Evolutionary conservation across 345 rosid species (phyloP).

Genomic region (Odontarrhena argentea): DNA sequence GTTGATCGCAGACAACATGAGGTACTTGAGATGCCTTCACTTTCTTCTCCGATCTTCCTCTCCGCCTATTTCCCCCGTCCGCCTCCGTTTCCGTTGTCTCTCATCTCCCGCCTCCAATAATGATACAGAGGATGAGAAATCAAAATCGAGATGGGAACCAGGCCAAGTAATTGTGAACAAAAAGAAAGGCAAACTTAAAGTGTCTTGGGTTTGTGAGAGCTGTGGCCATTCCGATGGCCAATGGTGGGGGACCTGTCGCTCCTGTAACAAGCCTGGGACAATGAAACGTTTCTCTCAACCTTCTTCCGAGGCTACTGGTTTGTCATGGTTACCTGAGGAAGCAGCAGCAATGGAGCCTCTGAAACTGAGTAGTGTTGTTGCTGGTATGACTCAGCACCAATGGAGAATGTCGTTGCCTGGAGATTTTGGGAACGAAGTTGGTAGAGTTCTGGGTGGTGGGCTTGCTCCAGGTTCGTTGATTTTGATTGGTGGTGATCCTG

Average conservation of each 20-base stretch:
- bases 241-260: constrained; percentile 91
- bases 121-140: constrained; percentile 20
- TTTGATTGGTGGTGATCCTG: constrained; percentile 94
- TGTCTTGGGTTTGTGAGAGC: constrained; percentile 64
- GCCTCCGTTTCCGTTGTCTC: constrained; percentile 27
- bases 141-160: constrained; percentile 28
- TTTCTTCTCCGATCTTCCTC: constrained; percentile 30
- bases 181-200: constrained; percentile 54
- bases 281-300: constrained; percentile 50
- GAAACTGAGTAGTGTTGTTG: constrained; percentile 60
- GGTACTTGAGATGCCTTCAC: constrained; percentile 34
- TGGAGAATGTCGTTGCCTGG: constrained; percentile 83
- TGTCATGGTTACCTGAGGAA: constrained; percentile 70
- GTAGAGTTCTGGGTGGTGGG: constrained; percentile 95
- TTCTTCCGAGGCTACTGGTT: constrained; percentile 45
- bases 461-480: constrained; percentile 94
- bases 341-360: constrained; percentile 46
- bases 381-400: constrained; percentile 56
- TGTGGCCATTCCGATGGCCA: constrained; percentile 81
- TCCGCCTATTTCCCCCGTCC: constrained; percentile 1
- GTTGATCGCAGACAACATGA: constrained; percentile 31
- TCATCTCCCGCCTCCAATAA: constrained; percentile 36
- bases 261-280: constrained; percentile 58
- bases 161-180: constrained; percentile 42
- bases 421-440: constrained; percentile 78